Conservation (phyloP, 306 rosid species). For the Ceratonia siliqua region DNA sequence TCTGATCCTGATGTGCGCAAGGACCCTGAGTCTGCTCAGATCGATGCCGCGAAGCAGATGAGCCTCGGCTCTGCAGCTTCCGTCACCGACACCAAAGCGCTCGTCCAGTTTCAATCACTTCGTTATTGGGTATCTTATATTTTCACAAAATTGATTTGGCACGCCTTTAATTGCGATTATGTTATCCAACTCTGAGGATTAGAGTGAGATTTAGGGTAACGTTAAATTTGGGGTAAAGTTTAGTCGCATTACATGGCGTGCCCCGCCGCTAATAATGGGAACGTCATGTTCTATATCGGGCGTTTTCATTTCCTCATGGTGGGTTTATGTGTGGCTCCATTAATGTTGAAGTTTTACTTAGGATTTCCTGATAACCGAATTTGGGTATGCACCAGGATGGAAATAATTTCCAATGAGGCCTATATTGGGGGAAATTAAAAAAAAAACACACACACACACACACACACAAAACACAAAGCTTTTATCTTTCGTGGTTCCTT, state of each 20-base stretch:
- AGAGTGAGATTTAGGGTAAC: not conserved
- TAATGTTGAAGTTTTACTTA: not conserved
- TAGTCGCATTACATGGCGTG: not conserved
- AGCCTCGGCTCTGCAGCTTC: conserved; percentile 82
- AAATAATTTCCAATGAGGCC: not conserved
- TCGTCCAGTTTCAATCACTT: conserved; percentile 70
- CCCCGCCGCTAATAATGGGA: not conserved
- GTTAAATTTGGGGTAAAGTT: not conserved
- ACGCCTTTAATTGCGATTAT: not conserved
- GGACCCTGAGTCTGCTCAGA: conserved; percentile 91
- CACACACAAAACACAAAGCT: no score
- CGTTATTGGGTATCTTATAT: conserved; percentile 67
- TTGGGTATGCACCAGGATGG: not conserved
- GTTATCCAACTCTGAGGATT: not conserved
- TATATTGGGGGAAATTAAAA: no score
- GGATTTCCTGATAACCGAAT: not conserved
- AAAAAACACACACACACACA: no score
- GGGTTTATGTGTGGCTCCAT: not conserved
- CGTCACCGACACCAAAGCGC: conserved; percentile 46
- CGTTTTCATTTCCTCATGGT: not conserved
- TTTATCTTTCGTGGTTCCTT: conserved; percentile 12
- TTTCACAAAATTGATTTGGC: not conserved
- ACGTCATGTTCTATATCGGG: not conserved
- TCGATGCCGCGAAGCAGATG: conserved; percentile 98
- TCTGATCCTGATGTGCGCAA: conserved; percentile 79